Conservation (phyloP, 2,329 filamentous ascomycete genomes). For the Didymella keratinophila region DNA sequence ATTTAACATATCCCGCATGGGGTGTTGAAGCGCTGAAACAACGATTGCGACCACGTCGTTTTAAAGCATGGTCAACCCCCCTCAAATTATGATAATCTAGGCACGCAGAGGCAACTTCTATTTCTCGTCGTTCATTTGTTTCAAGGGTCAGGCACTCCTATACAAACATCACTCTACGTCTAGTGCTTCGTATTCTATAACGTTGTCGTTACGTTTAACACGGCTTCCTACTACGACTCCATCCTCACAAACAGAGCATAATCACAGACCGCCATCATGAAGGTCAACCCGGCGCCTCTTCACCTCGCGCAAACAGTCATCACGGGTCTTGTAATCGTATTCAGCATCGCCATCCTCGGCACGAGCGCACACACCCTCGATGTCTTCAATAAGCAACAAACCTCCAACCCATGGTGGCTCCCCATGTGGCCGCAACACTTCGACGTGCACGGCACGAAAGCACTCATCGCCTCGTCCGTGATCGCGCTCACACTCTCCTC, state of each 20-base stretch:
- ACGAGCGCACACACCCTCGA: constrained; percentile 54
- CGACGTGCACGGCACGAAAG: constrained; percentile 54
- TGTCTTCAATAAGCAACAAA: constrained; percentile 54
- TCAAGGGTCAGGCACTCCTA: constrained; percentile 38
- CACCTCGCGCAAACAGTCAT: constrained; percentile 46
- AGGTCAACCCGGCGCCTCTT: constrained; percentile 50
- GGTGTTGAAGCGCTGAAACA: constrained; percentile 36
- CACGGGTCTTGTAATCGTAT: constrained; percentile 48
- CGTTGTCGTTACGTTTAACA: not conserved
- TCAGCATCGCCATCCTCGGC: constrained; percentile 54
- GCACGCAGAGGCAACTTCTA: constrained; percentile 24
- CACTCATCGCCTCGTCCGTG: constrained; percentile 50
- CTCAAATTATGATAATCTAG: constrained; percentile 32
- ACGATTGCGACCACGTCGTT: constrained; percentile 41
- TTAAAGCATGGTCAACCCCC: constrained; percentile 43
- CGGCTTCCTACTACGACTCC: not conserved
- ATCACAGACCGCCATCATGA: constrained; percentile 32
- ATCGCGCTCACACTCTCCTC: constrained; percentile 52
- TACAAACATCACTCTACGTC: not conserved
- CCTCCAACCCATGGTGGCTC: constrained; percentile 57
- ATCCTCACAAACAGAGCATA: not conserved
- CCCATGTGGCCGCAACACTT: constrained; percentile 59
- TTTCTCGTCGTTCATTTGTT: constrained; percentile 34
- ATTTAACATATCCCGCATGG: constrained; percentile 14
- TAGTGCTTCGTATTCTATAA: not conserved